phyloP scores from a whole-genome alignment of 2,329 filamentous ascomycete genomes.

The Beauveria bassiana region DNA sequence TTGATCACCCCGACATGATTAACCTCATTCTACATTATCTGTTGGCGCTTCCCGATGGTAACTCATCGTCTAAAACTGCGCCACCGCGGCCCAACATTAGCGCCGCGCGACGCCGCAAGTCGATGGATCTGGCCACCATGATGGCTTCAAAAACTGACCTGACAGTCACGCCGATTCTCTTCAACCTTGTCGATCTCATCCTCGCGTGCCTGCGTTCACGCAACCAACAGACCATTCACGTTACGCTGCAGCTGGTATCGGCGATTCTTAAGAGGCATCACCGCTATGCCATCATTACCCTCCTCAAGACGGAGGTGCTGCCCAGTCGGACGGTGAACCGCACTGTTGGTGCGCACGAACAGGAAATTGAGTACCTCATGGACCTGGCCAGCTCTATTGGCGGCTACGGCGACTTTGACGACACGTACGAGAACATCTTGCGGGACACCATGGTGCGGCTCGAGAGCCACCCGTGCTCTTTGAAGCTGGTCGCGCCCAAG shows the following conservation, averaged over 20 bases:
- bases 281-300: conserved; percentile 70
- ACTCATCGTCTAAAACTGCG: conserved; percentile 27
- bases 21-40: conserved; percentile 91
- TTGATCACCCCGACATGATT: conserved; percentile 91
- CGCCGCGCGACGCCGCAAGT: conserved; percentile 74
- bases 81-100: conserved; percentile 47
- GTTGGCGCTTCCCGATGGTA: conserved; percentile 63
- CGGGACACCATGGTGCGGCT: conserved; percentile 63
- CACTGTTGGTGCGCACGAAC: conserved; percentile 66
- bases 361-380: conserved; percentile 66
- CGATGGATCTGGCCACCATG: conserved; percentile 76
- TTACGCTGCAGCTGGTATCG: conserved; percentile 80
- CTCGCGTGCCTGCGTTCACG: conserved; percentile 75
- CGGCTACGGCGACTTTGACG: conserved; percentile 61
- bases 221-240: conserved; percentile 82
- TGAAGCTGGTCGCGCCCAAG: conserved; percentile 58
- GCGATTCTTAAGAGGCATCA: conserved; percentile 83
- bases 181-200: conserved; percentile 88
- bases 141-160: conserved; percentile 67
- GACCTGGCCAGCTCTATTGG: conserved; percentile 61
- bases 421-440: conserved; percentile 63
- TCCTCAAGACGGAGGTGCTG: conserved; percentile 60
- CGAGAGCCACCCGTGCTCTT: conserved; percentile 66
- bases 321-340: conserved; percentile 47
- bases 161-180: conserved; percentile 72